Evolutionary conservation across 2,329 filamentous ascomycete species (phyloP), one percentile per base, ranked within the genome.

Genomic region (Xylariaceae sp.): DNA sequence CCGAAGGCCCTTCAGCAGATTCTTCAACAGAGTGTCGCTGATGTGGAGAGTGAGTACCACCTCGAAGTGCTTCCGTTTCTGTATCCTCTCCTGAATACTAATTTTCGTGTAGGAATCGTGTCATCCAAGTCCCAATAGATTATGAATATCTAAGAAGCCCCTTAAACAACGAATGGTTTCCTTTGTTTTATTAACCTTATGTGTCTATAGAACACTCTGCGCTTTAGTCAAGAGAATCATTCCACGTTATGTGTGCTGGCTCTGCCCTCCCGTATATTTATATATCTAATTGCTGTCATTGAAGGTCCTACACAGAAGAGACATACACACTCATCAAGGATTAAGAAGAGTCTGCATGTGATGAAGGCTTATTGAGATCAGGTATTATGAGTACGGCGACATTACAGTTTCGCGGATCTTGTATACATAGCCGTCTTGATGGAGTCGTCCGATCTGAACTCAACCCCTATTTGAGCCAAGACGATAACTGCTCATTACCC

Each of bases 1-100:
- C 94, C 95, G 77, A 97, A 92, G 86, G 84, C 88, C 68, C 87
- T 99, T 71, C 91, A 97, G 84, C 92, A 97, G 82, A 97, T 99
- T 73, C 87, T 99, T 70, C 89, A 94, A 81, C 94, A 99, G 85
- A 96, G 92, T 77, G 85, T 99, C 73, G 80, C 88, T 66, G 94
- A 99, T 78, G 88, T 99, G 74, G 94, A 99, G 87, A 93, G 92
- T 97, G 82, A 69, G 77, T 73, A 35, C 39, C 5, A 2, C 35
- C 23, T 17, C 37, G 3, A n/a, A 39, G n/a, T 23, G 15, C 35
- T 11, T 7, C 18, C 23, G 7, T 11, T 9, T 35, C 23, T 35
- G 3, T 10, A 42, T 13, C 23, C 3, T 11, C 4, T 37, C 11
- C 9, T 51, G 49, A 13, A 55, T 63, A 66, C 78, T 79, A 74